Percentiles rank a stretch among this genome's conserved stretches.
phyloP scores from a whole-genome alignment of 176 grass and related monocot species.

The barley (Hordeum vulgare) region DNA sequence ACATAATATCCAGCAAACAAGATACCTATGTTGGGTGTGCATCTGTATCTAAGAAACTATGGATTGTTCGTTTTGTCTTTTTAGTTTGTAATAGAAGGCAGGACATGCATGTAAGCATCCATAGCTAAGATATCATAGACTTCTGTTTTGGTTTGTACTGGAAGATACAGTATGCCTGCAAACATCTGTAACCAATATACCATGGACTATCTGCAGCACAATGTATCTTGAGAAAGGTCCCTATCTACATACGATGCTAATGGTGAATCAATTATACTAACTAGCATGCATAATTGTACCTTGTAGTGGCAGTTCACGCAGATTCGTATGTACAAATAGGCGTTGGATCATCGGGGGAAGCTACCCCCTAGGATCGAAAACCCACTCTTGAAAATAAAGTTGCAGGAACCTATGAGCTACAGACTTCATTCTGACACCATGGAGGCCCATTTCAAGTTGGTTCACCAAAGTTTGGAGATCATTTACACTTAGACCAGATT shows the following conservation, averaged over 20 bases:
- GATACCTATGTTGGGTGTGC: no score
- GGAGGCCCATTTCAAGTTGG: constrained; percentile 26
- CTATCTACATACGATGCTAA: background rate
- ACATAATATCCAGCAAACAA: no score
- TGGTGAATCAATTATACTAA: background rate
- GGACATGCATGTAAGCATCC: background rate
- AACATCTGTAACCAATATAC: background rate
- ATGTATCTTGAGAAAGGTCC: background rate
- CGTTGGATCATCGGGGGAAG: background rate
- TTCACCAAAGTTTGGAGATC: constrained; percentile 31
- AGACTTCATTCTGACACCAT: constrained; percentile 23
- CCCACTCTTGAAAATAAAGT: background rate
- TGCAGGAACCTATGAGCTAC: background rate
- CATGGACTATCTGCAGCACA: background rate
- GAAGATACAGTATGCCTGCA: background rate
- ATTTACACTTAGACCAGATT: constrained; percentile 13
- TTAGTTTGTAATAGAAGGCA: no score
- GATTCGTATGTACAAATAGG: background rate
- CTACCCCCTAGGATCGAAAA: background rate
- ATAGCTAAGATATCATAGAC: background rate
- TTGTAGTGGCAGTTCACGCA: background rate
- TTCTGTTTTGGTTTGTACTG: background rate
- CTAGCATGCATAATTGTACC: background rate
- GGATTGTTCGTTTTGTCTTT: no score
- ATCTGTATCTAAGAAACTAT: no score